These are phyloP conservation scores for Xylaria flabelliformis DNA, from an alignment of 495 filamentous ascomycete species.

Conservation along the genomic window DNA sequence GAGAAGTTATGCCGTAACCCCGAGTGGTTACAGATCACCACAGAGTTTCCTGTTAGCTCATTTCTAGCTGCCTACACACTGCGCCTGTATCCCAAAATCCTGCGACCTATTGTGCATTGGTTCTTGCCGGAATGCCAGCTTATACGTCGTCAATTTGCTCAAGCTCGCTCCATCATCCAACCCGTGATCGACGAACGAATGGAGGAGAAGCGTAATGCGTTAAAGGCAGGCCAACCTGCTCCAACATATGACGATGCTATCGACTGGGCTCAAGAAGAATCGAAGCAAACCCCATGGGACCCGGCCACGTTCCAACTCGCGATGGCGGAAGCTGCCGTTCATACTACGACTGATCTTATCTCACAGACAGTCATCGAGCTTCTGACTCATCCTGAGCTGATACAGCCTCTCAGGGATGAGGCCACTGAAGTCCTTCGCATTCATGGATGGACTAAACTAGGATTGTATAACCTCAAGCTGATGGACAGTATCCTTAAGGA, in stretches of 20 bases:
- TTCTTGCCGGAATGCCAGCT: conserved; percentile 41
- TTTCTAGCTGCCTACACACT: conserved; percentile 43
- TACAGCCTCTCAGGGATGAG: conserved; percentile 47
- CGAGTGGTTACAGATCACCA: conserved; percentile 51
- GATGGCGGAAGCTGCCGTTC: conserved; percentile 40
- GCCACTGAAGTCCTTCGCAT: conserved; percentile 39
- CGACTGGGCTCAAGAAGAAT: conserved; percentile 44
- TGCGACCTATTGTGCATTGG: conserved; percentile 46
- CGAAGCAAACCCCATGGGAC: conserved; percentile 40
- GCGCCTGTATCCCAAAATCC: conserved; percentile 40
- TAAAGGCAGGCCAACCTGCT: conserved; percentile 11
- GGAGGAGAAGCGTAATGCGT: conserved; percentile 28
- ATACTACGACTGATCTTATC: conserved; percentile 49
- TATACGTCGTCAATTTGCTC: conserved; percentile 29
- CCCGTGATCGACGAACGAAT: conserved; percentile 39
- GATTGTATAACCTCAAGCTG: conserved; percentile 58
- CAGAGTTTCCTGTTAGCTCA: conserved; percentile 45
- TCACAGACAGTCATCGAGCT: conserved; percentile 48
- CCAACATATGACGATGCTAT: conserved; percentile 42
- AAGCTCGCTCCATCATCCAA: conserved; percentile 37
- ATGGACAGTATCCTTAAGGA: conserved; percentile 60
- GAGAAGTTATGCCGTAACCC: conserved; percentile 51
- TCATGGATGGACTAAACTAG: conserved; percentile 52
- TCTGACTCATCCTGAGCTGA: conserved; percentile 41
- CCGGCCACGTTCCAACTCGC: conserved; percentile 37